Conservation (phyloP, 2,329 filamentous ascomycete genomes). For the Tolypocladium tropicale region DNA sequence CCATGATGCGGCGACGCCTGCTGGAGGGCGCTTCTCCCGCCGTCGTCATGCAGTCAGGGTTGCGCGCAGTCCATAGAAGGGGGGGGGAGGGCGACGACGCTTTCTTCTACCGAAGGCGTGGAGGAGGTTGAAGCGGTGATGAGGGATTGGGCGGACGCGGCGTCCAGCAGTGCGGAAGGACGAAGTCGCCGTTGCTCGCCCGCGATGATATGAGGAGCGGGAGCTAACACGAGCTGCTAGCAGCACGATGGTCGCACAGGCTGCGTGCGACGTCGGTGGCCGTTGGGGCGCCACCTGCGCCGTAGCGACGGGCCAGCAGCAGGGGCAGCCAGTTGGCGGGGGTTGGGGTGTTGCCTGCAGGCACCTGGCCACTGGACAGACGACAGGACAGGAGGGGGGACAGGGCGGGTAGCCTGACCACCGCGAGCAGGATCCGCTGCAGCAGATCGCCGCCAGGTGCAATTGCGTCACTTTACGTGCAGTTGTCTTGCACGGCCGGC, state of each 20-base stretch:
- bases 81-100: neutral
- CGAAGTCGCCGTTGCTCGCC: neutral
- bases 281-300: neutral
- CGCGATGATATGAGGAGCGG: neutral
- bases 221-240: neutral
- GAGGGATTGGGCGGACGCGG: neutral
- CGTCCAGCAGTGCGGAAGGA: neutral
- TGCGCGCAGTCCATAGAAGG: neutral
- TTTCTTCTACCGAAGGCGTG: neutral
- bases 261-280: neutral
- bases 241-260: neutral
- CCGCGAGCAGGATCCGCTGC: too few relatives aligned
- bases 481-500: too few relatives aligned
- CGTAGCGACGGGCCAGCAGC: neutral
- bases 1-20: constrained; percentile 20
- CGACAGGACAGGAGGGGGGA: too few relatives aligned
- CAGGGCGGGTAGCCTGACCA: too few relatives aligned
- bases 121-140: neutral
- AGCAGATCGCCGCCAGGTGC: too few relatives aligned
- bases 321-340: too few relatives aligned
- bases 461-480: too few relatives aligned
- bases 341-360: too few relatives aligned
- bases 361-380: too few relatives aligned
- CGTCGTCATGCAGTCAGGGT: neutral
- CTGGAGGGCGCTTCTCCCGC: constrained; percentile 4